Base-by-base conservation (phyloP, 2,329 filamentous ascomycete genomes). In the Ceratocystis destructans region DNA sequence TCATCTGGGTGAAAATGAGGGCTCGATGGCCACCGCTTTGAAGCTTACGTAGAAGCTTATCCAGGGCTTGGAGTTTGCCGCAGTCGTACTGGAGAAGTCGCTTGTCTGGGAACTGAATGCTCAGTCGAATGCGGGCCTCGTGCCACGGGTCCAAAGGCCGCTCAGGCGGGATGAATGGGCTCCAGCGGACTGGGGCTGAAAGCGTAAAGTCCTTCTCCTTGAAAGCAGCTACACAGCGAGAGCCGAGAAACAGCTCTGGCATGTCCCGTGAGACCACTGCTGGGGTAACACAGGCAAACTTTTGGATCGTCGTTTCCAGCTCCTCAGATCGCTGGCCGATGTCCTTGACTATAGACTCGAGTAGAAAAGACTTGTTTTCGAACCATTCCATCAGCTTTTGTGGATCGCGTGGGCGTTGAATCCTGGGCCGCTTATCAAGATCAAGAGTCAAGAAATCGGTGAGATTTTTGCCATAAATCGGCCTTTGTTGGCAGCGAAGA, bases 1-100 rank as follows among this genome's bases (percentile, higher is more conserved):
- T 97, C 94, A 99, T 99, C 73, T 99, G 94, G 0, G 95, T 97
- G 76, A 99, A 99, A 74, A 99, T 99, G 63, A 99, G 80, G 8
- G 91, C 94, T 6, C 95, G 89, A 72, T 97, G 94, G 1, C 92
- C 91, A 48, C 90, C 91, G 1, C 89, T 84, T 76, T 97, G 92
- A 6, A 99, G 81, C 69, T 88, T 87, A 8, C 94, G 88, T 15
- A 99, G 82, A 1, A 99, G 82, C 68, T 87, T 87, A 72, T 95
- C 94, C 17, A 99, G 82, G 20, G 88, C 86, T 72, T 99, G 94
- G 2, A 99, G 83, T 75, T 99, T 99, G 71, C 94, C 94, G 72
- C 94, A 97, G 75, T 99, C 94, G 74, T 96, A 99, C 74, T 99
- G 93, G 0, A 99, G 79, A n/a, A 99, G 83, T 45, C 94, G 84